Evolutionary conservation across 345 rosid species (phyloP).

Genomic region (Erucastrum elatum): DNA sequence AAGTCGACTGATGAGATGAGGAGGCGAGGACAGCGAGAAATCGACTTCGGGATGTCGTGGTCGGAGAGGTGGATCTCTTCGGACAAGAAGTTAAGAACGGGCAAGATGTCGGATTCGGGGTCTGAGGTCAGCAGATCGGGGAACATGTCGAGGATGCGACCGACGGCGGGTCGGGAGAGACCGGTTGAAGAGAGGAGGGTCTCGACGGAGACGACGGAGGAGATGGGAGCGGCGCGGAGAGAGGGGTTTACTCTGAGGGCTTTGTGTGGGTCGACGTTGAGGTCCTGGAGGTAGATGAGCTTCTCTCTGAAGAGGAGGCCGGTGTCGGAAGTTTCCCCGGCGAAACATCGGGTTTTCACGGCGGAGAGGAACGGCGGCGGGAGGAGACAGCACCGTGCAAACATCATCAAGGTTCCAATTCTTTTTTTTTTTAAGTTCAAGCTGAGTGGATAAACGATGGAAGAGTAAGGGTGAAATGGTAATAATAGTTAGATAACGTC

Average conservation of each 20-base stretch:
- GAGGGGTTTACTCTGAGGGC: constrained; percentile 71
- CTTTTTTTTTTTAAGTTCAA: not conserved
- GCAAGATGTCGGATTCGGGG: constrained; percentile 50
- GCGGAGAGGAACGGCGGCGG: constrained; percentile 34
- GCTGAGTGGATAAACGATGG: constrained; percentile 23
- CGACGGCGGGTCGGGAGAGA: constrained; percentile 58
- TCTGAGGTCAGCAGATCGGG: constrained; percentile 71
- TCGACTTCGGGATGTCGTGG: constrained; percentile 52
- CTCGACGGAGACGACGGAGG: constrained; percentile 66
- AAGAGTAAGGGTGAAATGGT: not conserved
- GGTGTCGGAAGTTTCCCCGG: constrained; percentile 43
- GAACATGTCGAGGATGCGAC: constrained; percentile 80
- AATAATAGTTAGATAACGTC: not conserved
- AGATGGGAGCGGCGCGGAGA: constrained; percentile 73
- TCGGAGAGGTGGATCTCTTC: constrained; percentile 55
- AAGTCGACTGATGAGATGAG: constrained; percentile 48
- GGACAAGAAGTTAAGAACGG: constrained; percentile 63
- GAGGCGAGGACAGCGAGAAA: constrained; percentile 70
- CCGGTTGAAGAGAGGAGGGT: constrained; percentile 61
- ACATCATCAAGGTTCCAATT: constrained; percentile 13
- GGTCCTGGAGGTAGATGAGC: constrained; percentile 63
- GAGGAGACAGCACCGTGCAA: constrained; percentile 10
- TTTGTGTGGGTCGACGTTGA: constrained; percentile 62
- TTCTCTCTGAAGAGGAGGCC: constrained; percentile 77
- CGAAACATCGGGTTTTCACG: constrained; percentile 22